Evolutionary conservation across 306 rosid genomes (phyloP), one percentile per base, ranked within the genome.

Genomic region (Vigna mungo): DNA sequence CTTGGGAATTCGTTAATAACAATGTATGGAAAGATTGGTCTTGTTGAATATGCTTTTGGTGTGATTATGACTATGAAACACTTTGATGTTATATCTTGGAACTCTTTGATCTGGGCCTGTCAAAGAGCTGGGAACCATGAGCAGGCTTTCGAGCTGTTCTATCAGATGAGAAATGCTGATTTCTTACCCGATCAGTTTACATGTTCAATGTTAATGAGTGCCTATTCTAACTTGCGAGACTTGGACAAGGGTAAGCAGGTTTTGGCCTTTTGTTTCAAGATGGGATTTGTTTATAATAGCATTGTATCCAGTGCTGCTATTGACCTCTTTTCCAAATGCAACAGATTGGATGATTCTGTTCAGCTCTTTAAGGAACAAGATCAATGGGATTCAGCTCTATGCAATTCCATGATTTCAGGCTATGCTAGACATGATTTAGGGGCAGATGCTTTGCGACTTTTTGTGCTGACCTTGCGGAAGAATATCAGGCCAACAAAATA

Each of bases 281-380:
- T 84, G 88, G 94, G 96, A 81, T 90, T 85, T 78, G 82, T 84
- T 76, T 91, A 81, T 75, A 92, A 94, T 78, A 87, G 85, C 91
- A 87, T 90, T 83, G 86, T 90, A 13, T 84, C 86, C 13, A 80
- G 98, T 86, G 91, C 96, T 63, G 84, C 88, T 83, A 91, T 94
- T 91, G 93, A 92, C 81, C 82, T 94, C 78, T 84, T 89, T 88
- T 94, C 97, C 76, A 89, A 88, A 80, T 94, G 96, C 94, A 89
- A 86, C 90, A 87, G 93, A 89, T 84, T 91, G 86, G 86, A 81
- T 81, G 91, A 84, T 68, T 91, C 96, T 20, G 83, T 87, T 34
- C 77, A 36, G 83, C 83, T 89, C 52, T 91, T 91, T 80, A 75
- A 77, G 67, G 91, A 87, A 71, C 81, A 84, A 56, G 83, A 84